Base-by-base conservation (phyloP, 2,329 filamentous ascomycete genomes). In the Zasmidium citrigriseum region DNA sequence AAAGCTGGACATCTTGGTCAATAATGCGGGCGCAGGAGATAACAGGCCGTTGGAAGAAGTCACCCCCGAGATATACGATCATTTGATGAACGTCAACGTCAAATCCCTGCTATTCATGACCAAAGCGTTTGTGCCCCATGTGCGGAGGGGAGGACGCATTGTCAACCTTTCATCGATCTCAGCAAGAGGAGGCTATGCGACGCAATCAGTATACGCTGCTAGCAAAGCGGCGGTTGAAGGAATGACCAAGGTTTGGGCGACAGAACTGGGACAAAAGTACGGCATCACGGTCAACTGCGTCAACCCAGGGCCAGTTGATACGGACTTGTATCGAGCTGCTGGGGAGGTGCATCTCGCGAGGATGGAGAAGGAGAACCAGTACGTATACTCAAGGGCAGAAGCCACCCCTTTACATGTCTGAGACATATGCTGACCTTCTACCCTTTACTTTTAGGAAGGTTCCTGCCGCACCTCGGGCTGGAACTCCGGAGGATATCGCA, bases 151-250 rank as follows among this genome's bases (percentile, higher is more conserved):
- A 2, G 76, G 74, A 2, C 77, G 83, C 11, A 82, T 87, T 58
- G 80, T 87, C 72, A 86, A 86, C 71, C 79, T 87, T 58, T 78
- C 78, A 12, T 85, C 81, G 2, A 76, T 87, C 2, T 83, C 77
- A 9, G 78, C 77, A 1, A 73, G 83, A 0, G 63, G 63, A 2
- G 81, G 79, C 1, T 79, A 82, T 58, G 67, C 75, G 1, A 67
- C 72, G 1, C 61, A 83, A 3, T 74, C 78, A 1, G 67, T 84
- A 2, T 87, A 87, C 69, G 78, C 77, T 50, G 79, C 81, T 0
- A 82, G 79, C 4, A 87, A 87, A 67, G 83, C 82, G 0, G 85
- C 83, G 7, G 68, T 87, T n/a, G 84, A 88, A 68, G 82, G 79
- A 0, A 67, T 87, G 55, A 87, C 85, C 9, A 75, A 84, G 11